Base-by-base conservation (phyloP, 1,284 basidiomycete species). In the Pholiota adiposa region DNA sequence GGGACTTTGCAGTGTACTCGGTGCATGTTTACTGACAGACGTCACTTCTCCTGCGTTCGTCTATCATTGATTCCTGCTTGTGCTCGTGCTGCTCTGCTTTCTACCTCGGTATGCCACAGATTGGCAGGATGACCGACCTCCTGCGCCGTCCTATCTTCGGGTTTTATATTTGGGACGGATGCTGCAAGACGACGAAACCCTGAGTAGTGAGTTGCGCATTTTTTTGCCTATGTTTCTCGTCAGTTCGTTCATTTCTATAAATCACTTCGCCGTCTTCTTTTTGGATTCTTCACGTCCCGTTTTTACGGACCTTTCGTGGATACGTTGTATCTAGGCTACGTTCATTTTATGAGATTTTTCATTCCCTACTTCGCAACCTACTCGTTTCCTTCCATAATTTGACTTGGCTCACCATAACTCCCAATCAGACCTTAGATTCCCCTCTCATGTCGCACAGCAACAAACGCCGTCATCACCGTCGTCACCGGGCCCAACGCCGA, bases 91-190 rank as follows among this genome's bases (percentile, higher is more conserved):
- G 25, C 40, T 46, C 34, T 51, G 21, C 23, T 34, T 54, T 55
- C 18, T 43, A 25, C 18, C 38, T 44, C 52, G 54, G 34, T 25
- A 57, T 59, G 34, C 29, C 43, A 41, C 68, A 90, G 92, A 94
- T 60, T 93, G 92, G 92, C 86, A 87, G 70, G 86, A 87, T 60
- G 89, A 90, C 60, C 86, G 88, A 51, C 93, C 93, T 0, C 89
- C 91, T 11, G 87, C 89, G 8, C 91, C 92, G 0, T 87, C 86
- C 4, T 92, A 88, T 77, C 79, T 94, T 58, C 84, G 93, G 36
- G 81, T 96, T 40, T 77, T 95, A 1, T 87, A 93, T 72, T 79
- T 94, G 12, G 93, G 93, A n/a, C 86, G 88, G 70, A 89, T 95
- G 70, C 75, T 94, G 41, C 87, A 91, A 68, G 93, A 95, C 69